Percentiles rank a stretch among this genome's conserved stretches.
These are phyloP conservation scores for Macrocybe gigantea DNA, from an alignment of 768 basidiomycete genomes.

Conservation along the genomic window DNA sequence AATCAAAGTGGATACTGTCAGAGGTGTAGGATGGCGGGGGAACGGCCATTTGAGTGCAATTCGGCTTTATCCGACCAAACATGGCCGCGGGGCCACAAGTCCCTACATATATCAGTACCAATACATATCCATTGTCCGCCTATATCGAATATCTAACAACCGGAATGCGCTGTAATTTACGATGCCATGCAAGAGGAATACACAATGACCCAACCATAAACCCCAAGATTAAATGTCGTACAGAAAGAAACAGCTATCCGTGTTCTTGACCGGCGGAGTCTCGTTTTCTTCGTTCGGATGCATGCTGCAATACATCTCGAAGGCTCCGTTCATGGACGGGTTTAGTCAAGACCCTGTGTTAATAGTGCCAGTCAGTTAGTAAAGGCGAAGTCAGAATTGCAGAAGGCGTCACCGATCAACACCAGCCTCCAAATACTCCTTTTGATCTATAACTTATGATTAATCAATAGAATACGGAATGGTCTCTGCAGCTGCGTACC, in stretches of 20 bases:
- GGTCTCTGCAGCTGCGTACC: slow-evolving; percentile 25
- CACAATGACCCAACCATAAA: slow-evolving; percentile 1
- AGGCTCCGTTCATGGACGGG: slow-evolving; percentile 64
- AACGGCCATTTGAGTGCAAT: slow-evolving; percentile 9
- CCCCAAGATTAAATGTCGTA: slow-evolving; percentile 4
- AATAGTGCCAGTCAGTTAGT: slow-evolving; percentile 4
- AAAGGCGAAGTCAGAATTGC: neutral
- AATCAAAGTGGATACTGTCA: slow-evolving; percentile 5
- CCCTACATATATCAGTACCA: too few species aligned
- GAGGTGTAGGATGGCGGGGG: slow-evolving; percentile 10
- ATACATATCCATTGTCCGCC: too few species aligned
- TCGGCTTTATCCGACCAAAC: slow-evolving; percentile 32
- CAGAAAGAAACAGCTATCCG: slow-evolving; percentile 5
- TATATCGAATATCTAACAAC: too few species aligned
- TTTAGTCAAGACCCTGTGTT: slow-evolving; percentile 65
- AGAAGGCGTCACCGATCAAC: slow-evolving; percentile 54
- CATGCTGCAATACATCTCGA: slow-evolving; percentile 36
- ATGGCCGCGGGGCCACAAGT: too few species aligned
- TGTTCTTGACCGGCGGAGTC: slow-evolving; percentile 6
- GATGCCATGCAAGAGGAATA: neutral
- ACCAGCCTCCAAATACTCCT: slow-evolving; percentile 71
- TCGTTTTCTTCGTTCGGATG: slow-evolving; percentile 40
- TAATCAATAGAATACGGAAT: neutral
- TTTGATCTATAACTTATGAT: slow-evolving; percentile 48
- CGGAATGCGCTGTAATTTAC: too few species aligned